Percentiles rank a stretch among this genome's conserved stretches.
Evolutionary conservation across 1,139 yeast genomes (phyloP).

Genomic region (Nakaseomyces sp.): DNA sequence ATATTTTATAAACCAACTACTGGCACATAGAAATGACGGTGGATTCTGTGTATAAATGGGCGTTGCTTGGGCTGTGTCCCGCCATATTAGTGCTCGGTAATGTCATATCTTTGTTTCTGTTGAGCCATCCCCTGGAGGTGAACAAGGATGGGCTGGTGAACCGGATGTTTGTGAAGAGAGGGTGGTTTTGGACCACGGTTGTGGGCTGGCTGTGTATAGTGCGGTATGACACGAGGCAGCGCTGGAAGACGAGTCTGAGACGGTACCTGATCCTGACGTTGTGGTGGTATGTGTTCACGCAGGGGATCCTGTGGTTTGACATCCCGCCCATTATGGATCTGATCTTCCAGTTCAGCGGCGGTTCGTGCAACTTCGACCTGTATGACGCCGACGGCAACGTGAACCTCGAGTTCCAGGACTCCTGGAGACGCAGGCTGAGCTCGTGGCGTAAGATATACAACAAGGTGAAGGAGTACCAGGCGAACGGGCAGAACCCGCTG

Average conservation of each 20-base stretch:
- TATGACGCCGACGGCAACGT: conserved; percentile 18
- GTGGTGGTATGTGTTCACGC: conserved; percentile 31
- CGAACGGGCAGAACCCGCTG: conserved; percentile 7
- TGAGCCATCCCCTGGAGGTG: conserved; percentile 9
- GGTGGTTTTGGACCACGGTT: conserved; percentile 87
- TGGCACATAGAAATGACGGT: too few relatives aligned
- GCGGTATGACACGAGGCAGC: conserved; percentile 12
- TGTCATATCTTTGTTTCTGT: conserved; percentile 14
- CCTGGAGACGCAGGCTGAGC: conserved; percentile 14
- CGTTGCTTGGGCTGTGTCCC: conserved; percentile 24
- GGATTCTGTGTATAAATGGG: conserved; percentile 3
- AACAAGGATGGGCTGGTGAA: conserved; percentile 44
- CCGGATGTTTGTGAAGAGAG: conserved; percentile 67
- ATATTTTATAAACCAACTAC: too few relatives aligned
- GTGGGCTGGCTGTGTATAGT: conserved; percentile 31
- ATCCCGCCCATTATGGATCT: conserved; percentile 73
- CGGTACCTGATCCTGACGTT: conserved; percentile 20
- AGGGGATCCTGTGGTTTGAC: conserved; percentile 16
- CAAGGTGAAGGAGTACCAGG: conserved; percentile 10
- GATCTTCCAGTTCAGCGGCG: conserved; percentile 74
- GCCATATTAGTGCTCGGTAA: conserved; percentile 28
- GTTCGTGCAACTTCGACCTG: conserved; percentile 43
- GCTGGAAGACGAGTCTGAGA: conserved; percentile 7
- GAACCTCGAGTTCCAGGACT: conserved; percentile 22
- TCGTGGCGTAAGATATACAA: conserved; percentile 16